Evolutionary conservation across 1,284 basidiomycete species (phyloP), one percentile per base, ranked within the genome.

Genomic region (Fistulina hepatica): DNA sequence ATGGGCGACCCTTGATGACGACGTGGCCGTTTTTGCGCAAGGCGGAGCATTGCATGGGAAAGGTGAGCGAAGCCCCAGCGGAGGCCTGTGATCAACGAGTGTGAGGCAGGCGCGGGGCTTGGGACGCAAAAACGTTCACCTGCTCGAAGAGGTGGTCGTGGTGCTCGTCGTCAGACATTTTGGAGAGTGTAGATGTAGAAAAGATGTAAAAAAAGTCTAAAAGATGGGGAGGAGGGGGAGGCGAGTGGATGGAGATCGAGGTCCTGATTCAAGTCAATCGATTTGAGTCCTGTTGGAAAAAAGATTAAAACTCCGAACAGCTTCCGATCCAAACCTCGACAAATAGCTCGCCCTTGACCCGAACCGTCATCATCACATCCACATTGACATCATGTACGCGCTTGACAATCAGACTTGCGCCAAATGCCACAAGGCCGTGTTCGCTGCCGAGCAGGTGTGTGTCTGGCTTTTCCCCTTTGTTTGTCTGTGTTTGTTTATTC

Each of bases 1-100:
- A 98, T 50, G 94, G 94, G 55, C 92, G 83, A 75, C 81, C 73
- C 76, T 97, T 97, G 71, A 98, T 97, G 60, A 94, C 85, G 61
- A 98, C 94, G 71, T 94, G 90, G 38, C 94, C 93, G 71, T 78
- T 80, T 70, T 83, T 83, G 58, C 81, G 85, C 52, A 98, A 85
- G 55, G 92, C 91, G 62, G 94, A 98, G 71, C 95, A 97, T 74
- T 97, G 91, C 83, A 84, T 90, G 55, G 89, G 86, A 74, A 63
- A 93, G 62, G 91, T 94, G 60, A 67, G 55, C 52, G 91, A 92
- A 58, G 90, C 90, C 52, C 85, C 86, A 54, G 90, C 78, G 56
- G 58, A 69, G 54, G 73, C 75, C 77, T 82, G 44, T 2, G 21
- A 46, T 13, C 40, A 36, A 33, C 37, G 39, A 8, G 36, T 38